Conservation (phyloP, 2,329 filamentous ascomycete species). For the Pseudocercospora musae region DNA sequence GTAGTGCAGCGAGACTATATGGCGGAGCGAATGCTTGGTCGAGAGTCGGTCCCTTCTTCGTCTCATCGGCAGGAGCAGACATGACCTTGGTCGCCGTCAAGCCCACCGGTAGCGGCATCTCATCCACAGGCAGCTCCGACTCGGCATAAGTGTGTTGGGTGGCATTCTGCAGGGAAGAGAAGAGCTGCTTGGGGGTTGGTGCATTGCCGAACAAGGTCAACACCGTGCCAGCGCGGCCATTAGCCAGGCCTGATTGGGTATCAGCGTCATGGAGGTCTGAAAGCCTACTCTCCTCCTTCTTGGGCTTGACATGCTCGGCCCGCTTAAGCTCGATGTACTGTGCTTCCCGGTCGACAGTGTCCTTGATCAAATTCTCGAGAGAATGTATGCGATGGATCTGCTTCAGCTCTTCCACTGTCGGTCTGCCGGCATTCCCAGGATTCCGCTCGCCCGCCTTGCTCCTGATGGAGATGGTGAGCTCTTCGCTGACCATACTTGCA, state of each 20-base stretch:
- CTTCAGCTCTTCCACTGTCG: constrained; percentile 38
- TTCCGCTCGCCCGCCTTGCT: constrained; percentile 26
- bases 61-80: constrained; percentile 46
- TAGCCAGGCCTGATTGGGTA: neutral
- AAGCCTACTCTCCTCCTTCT: constrained; percentile 19
- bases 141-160: constrained; percentile 20
- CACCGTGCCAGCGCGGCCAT: constrained; percentile 53
- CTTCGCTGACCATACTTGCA: constrained; percentile 39
- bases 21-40: constrained; percentile 72
- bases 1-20: constrained; percentile 60
- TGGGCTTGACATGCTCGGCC: constrained; percentile 13
- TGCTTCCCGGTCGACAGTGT: constrained; percentile 31
- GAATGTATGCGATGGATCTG: constrained; percentile 33
- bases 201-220: constrained; percentile 76
- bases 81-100: constrained; percentile 67
- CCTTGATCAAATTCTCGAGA: constrained; percentile 29
- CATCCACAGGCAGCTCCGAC: constrained; percentile 50
- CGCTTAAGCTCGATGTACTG: constrained; percentile 13
- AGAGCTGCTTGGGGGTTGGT: constrained; percentile 71
- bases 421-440: constrained; percentile 21
- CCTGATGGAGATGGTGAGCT: constrained; percentile 37
- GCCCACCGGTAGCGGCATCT: constrained; percentile 68
- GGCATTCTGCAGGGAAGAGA: constrained; percentile 69
- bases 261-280: constrained; percentile 14
- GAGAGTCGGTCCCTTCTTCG: constrained; percentile 58